phyloP scores from a whole-genome alignment of 805 yeast genomes.

The Zygoascus ofunaensis region DNA sequence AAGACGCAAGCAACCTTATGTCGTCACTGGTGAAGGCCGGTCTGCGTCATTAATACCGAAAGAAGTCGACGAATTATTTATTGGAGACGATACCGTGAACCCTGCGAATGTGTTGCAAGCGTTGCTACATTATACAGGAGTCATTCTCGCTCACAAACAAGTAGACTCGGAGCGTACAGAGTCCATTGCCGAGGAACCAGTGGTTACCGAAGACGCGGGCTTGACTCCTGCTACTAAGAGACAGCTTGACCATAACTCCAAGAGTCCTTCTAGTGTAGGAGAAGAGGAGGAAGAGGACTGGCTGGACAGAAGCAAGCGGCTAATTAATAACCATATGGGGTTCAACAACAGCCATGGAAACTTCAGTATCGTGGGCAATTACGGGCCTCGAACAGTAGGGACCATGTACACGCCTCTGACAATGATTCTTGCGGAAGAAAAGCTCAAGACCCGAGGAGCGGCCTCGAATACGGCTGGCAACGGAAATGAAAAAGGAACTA shows the following conservation, averaged over 20 bases:
- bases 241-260: neutral
- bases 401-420: slow-evolving; percentile 14
- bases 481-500: neutral
- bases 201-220: slow-evolving; percentile 10
- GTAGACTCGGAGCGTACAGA: slow-evolving; percentile 9
- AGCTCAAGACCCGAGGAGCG: slow-evolving; percentile 1
- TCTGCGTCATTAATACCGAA: slow-evolving; percentile 15
- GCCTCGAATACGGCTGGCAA: neutral
- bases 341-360: neutral
- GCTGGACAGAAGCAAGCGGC: neutral
- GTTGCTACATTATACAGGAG: slow-evolving; percentile 24
- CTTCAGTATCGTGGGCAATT: slow-evolving; percentile 1
- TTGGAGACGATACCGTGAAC: slow-evolving; percentile 15
- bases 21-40: neutral
- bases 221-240: slow-evolving; percentile 8
- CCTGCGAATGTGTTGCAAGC: slow-evolving; percentile 23
- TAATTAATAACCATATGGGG: neutral
- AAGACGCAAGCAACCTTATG: neutral
- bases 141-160: slow-evolving; percentile 29
- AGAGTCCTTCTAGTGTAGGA: neutral
- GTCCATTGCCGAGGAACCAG: slow-evolving; percentile 10
- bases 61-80: slow-evolving; percentile 21
- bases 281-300: slow-evolving; percentile 1
- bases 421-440: slow-evolving; percentile 17
- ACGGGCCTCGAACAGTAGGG: slow-evolving; percentile 9